Evolutionary conservation across 2,329 filamentous ascomycete species (phyloP).

Genomic region (Claviceps sp.): DNA sequence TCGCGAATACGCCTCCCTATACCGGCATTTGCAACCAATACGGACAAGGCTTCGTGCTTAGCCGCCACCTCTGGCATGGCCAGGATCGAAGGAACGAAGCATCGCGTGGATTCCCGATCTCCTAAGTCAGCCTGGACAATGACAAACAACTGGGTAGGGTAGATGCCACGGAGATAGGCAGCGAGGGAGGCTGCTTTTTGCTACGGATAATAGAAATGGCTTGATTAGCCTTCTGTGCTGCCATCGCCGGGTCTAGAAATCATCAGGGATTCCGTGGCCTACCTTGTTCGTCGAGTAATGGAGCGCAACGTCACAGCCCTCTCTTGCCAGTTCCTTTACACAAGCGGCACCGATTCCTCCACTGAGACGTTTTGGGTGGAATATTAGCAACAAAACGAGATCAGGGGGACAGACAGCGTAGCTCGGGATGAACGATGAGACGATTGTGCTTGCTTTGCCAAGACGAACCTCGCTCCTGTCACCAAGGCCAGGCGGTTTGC

Average conservation of each 20-base stretch:
- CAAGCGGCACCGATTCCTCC: conserved; percentile 6
- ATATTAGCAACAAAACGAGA: not conserved
- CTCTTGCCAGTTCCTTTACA: conserved; percentile 2
- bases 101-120: conserved; percentile 4
- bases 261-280: not conserved
- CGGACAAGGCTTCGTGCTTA: conserved; percentile 2
- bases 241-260: too few species aligned
- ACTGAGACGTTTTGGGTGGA: not conserved
- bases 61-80: not conserved
- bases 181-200: conserved; percentile 3
- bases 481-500: conserved; percentile 3
- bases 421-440: not conserved
- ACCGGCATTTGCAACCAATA: conserved; percentile 6
- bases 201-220: not conserved
- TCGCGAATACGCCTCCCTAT: conserved; percentile 6
- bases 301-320: conserved; percentile 5
- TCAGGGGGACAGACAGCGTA: not conserved
- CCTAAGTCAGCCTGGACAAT: conserved; percentile 3
- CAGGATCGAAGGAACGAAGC: not conserved
- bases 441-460: not conserved
- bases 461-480: conserved; percentile 5
- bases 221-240: not conserved
- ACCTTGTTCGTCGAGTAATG: conserved; percentile 6
- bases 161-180: not conserved
- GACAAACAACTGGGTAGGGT: conserved; percentile 4